phyloP scores from a whole-genome alignment of 2,329 filamentous ascomycete species.

The Apiospora hydei region DNA sequence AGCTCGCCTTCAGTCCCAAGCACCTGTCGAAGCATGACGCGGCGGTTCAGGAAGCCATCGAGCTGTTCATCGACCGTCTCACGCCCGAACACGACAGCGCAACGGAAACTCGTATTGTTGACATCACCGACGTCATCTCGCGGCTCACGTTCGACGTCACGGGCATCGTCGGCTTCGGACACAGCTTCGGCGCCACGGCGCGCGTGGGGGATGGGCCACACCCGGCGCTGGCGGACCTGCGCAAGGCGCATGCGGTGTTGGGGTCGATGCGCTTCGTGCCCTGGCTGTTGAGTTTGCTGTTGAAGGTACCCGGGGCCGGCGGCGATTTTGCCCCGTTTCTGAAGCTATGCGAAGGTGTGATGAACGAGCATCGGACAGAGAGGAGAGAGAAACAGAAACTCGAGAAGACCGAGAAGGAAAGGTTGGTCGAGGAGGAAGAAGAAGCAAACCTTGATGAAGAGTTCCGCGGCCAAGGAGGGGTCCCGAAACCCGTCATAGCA shows the following conservation, averaged over 20 bases:
- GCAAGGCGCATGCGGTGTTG: slow-evolving; percentile 24
- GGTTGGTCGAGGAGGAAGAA: background rate
- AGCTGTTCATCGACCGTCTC: slow-evolving; percentile 20
- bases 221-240: slow-evolving; percentile 24
- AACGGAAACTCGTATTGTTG: background rate
- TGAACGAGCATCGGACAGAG: slow-evolving; percentile 22
- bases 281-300: slow-evolving; percentile 25
- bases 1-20: slow-evolving; percentile 26
- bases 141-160: slow-evolving; percentile 26
- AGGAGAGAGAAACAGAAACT: background rate
- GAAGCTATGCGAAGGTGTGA: slow-evolving; percentile 22
- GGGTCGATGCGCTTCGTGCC: slow-evolving; percentile 25
- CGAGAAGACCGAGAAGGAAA: background rate
- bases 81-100: background rate
- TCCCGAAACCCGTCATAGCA: slow-evolving; percentile 24
- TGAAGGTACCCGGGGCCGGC: slow-evolving; percentile 22
- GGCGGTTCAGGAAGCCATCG: slow-evolving; percentile 26
- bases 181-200: slow-evolving; percentile 21
- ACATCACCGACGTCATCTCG: slow-evolving; percentile 22
- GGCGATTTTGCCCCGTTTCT: slow-evolving; percentile 26
- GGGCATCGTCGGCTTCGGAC: slow-evolving; percentile 26
- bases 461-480: background rate
- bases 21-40: slow-evolving; percentile 21
- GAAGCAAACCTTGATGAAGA: background rate
- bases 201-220: slow-evolving; percentile 11